Conservation (phyloP, 2,329 filamentous ascomycete species). For the Cladorrhinum sp. region DNA sequence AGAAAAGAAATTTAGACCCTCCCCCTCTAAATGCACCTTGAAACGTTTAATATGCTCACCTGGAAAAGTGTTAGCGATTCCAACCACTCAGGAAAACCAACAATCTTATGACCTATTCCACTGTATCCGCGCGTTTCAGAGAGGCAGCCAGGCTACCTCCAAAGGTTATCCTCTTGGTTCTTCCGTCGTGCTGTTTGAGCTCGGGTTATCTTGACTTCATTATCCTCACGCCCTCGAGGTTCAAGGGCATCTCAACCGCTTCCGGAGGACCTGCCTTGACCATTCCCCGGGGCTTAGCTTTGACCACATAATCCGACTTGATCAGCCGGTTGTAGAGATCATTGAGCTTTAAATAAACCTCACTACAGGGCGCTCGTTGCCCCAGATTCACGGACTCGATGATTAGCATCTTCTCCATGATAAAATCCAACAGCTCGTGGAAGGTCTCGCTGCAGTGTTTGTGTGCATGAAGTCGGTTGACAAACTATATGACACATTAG, state of each 20-base stretch:
- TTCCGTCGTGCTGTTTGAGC: background rate
- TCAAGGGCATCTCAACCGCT: constrained; percentile 4
- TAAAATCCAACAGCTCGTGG: constrained; percentile 5
- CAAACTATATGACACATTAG: constrained; percentile 6
- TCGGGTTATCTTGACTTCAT: background rate
- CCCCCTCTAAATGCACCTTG: no score
- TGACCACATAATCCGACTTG: background rate
- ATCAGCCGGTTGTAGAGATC: background rate
- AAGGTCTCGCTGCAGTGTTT: constrained; percentile 4
- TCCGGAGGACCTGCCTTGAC: background rate
- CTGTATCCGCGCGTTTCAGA: no score
- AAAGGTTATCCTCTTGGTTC: background rate
- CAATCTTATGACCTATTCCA: no score
- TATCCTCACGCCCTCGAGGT: background rate
- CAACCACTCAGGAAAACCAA: no score
- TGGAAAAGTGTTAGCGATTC: no score
- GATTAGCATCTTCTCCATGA: constrained; percentile 10
- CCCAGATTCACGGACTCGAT: background rate
- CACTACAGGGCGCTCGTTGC: background rate
- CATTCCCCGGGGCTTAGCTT: background rate
- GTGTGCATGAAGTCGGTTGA: constrained; percentile 10
- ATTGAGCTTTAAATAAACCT: background rate
- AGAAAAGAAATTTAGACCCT: no score
- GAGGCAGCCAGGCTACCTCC: no score
- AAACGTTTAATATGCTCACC: no score